phyloP scores from a whole-genome alignment of 2,329 filamentous ascomycete species.

The Pezicula radicicola region DNA sequence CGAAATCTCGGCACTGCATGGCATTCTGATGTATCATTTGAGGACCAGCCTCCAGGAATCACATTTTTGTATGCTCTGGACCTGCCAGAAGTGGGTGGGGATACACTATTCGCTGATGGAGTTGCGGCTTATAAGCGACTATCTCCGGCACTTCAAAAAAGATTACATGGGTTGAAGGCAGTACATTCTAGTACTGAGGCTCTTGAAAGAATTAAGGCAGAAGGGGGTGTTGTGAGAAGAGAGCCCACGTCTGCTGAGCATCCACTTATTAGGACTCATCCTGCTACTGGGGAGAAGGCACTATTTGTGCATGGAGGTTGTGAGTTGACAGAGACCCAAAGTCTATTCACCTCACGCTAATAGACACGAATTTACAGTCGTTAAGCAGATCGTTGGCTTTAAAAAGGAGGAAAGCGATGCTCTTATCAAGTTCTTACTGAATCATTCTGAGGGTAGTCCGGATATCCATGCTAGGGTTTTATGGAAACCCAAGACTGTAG shows the following conservation, averaged over 20 bases:
- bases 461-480: conserved; percentile 74
- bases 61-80: conserved; percentile 88
- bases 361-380: conserved; percentile 48
- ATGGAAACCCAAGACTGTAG: conserved; percentile 75
- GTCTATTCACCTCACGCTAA: not conserved
- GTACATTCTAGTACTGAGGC: conserved; percentile 83
- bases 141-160: conserved; percentile 73
- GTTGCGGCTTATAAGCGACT: conserved; percentile 79
- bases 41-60: conserved; percentile 83
- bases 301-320: conserved; percentile 82
- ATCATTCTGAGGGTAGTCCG: conserved; percentile 68
- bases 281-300: conserved; percentile 78
- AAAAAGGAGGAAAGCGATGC: conserved; percentile 86
- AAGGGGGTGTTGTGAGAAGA: conserved; percentile 69
- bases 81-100: conserved; percentile 73
- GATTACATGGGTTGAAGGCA: conserved; percentile 76
- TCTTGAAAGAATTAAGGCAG: conserved; percentile 62
- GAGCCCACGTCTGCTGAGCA: conserved; percentile 74
- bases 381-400: conserved; percentile 73
- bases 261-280: conserved; percentile 80
- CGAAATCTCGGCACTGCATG: conserved; percentile 80
- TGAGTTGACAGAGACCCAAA: conserved; percentile 36
- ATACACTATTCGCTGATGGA: conserved; percentile 79
- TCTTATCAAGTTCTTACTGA: conserved; percentile 73
- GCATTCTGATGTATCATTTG: conserved; percentile 88